Base-by-base conservation (phyloP, 164 flowering plant genomes). In the Stephania japonica region DNA sequence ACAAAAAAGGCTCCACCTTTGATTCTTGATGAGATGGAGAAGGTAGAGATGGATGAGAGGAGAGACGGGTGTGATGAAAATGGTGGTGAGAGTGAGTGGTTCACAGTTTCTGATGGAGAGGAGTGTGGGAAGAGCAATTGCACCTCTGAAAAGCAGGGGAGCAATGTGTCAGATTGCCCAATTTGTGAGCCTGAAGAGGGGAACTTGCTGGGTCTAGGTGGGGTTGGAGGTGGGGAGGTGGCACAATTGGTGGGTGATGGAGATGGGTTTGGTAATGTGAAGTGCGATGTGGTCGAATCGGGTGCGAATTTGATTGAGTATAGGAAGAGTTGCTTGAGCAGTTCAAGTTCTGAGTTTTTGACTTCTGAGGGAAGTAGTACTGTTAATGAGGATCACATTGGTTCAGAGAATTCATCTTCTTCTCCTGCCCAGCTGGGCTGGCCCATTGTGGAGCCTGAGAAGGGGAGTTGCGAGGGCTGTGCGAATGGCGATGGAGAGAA, bases 351-450 rank as follows among this genome's bases (percentile, higher is more conserved):
- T 27, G 69, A 41, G 18, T 32, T 41, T 67, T 67, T 42, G 42
- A 67, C 68, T 25, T 65, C 68, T 25, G 68, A 65, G 13, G 41
- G 41, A 14, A 32, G 38, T 32, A 32, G 38, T 32, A 65, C 68
- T 4, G 38, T 18, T 13, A 65, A 32, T 67, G 69, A 67, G 44
- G 42, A 32, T 27, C 69, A 38, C n/a, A 32, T 44, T 19, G 41
- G 69, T 27, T 67, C 69, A 67, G 44, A 67, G 41, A 23, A 67
- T 32, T 67, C 69, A 9, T 27, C 41, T 67, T 38, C 41, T 67
- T 67, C 69, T 6, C 42, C 69, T 67, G n/a, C 69, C n/a, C 69
- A 19, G n/a, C 19, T 67, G 44, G 47, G 69, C 18, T 67, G 69
- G 69, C 69, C 69, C 8, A 27, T 67, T 67, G 2, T 13, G 47